Conservation (phyloP, 2,329 filamentous ascomycete genomes). For the Triangularia setosa region DNA sequence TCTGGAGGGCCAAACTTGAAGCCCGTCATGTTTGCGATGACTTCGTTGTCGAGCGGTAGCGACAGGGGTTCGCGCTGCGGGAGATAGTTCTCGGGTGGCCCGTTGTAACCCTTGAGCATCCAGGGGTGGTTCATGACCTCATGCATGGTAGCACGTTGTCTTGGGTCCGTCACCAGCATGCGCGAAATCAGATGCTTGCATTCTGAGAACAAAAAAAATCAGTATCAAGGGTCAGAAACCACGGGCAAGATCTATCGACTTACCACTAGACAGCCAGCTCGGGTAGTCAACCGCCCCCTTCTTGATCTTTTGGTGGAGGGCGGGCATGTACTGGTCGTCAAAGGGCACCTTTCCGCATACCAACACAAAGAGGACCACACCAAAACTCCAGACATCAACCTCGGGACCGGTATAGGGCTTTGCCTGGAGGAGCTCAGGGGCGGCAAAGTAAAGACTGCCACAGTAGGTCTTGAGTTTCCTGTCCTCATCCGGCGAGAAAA, state of each 20-base stretch:
- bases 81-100: constrained; percentile 83
- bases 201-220: constrained; percentile 53
- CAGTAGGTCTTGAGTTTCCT: constrained; percentile 90
- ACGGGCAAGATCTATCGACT: constrained; percentile 31
- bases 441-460: constrained; percentile 95
- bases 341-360: constrained; percentile 98
- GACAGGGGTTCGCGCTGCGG: constrained; percentile 80
- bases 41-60: constrained; percentile 74
- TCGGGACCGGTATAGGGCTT: constrained; percentile 93
- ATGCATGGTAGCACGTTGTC: constrained; percentile 75
- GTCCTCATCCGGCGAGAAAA: constrained; percentile 76
- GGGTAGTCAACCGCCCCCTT: constrained; percentile 95
- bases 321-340: constrained; percentile 98
- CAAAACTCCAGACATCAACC: constrained; percentile 98
- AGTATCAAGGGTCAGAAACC: constrained; percentile 26
- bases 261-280: constrained; percentile 85
- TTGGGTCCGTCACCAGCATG: constrained; percentile 94
- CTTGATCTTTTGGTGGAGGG: constrained; percentile 97
- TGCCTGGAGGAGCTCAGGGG: constrained; percentile 89
- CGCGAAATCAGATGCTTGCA: constrained; percentile 88
- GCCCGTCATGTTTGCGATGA: constrained; percentile 91
- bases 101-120: constrained; percentile 89
- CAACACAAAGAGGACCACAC: constrained; percentile 93
- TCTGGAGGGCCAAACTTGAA: constrained; percentile 94
- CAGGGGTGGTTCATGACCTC: constrained; percentile 95